Evolutionary conservation across 148 eudicot species (phyloP), one percentile per base, ranked within the genome.

Genomic region (Rhododendron vialii): DNA sequence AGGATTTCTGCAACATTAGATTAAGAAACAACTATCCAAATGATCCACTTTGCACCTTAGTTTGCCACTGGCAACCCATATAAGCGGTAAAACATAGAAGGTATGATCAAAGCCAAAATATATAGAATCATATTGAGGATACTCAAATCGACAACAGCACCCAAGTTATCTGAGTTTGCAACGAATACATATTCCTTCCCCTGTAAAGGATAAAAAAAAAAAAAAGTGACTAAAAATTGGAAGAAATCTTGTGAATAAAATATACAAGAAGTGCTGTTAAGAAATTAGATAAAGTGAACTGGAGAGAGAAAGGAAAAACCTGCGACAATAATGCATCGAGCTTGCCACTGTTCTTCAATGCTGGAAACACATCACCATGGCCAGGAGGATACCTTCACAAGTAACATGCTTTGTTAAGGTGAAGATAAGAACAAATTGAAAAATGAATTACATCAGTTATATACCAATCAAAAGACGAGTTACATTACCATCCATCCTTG

Each of bases 91-190:
- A 4, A 59, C 6, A 0, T n/a, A 30, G 45, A 53, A 85, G 77
- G 20, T 47, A 84, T 53, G 14, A 83, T 11, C 9, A 26, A 35
- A 28, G 53, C 69, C 2, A 67, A 63, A 26, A 80, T 41, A 41
- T 41, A 41, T 55, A 17, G 88, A 90, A 82, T 36, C 82, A 59
- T 57, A 86, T 84, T 65, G 83, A 92, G 99, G 99, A 98, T 98
- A 98, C 99, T 98, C 91, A 98, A 89, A 92, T 98, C 99, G 81
- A 98, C 98, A 48, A 98, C 86, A 82, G 99, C 99, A 86, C 99
- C 99, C 90, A 97, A 88, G 88, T 97, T 97, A 87, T 97, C 99
- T 59, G 98, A 93, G 90, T 97, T 97, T 81, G 99, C 98, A 91
- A 94, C 89, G 78, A 97, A 97, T 85, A 95, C 94, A 85, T 95